These are phyloP conservation scores for Lojkania enalia DNA, from an alignment of 2,329 filamentous ascomycete species.

Conservation along the genomic window DNA sequence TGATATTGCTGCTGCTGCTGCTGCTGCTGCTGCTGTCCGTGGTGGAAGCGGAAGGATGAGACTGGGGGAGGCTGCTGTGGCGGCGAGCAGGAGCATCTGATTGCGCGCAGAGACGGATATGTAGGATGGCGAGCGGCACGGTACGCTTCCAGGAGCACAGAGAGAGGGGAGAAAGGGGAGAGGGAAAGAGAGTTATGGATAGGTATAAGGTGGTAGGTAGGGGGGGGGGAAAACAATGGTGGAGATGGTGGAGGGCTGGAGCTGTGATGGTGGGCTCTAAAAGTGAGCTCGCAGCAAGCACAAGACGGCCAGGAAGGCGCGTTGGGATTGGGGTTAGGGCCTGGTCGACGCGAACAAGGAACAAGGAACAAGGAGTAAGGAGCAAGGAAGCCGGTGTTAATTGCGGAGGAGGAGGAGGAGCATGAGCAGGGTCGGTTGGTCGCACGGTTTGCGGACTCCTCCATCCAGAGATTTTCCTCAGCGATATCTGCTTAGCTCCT, in stretches of 20 bases:
- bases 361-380: too few relatives aligned
- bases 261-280: constrained; percentile 5
- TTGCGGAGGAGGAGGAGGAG: too few relatives aligned
- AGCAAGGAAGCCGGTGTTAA: not conserved
- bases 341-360: not conserved
- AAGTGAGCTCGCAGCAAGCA: constrained; percentile 5
- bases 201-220: not conserved
- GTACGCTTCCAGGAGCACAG: not conserved
- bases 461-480: too few relatives aligned
- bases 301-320: constrained; percentile 6
- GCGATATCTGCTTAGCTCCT: too few relatives aligned
- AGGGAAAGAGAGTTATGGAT: not conserved
- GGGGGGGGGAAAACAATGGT: not conserved
- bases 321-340: constrained; percentile 1
- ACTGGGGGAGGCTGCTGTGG: not conserved
- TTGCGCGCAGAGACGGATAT: not conserved
- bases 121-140: not conserved
- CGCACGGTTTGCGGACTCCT: not conserved
- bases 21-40: not conserved
- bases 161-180: constrained; percentile 15
- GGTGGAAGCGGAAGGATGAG: not conserved
- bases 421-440: not conserved
- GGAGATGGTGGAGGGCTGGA: too few relatives aligned
- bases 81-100: not conserved
- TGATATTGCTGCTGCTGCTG: not conserved